A percentile compares a stretch with the other conserved stretches of the same genome.
Conservation (phyloP, 441 rosid genomes). For the Rhodomyrtus psidioides region DNA sequence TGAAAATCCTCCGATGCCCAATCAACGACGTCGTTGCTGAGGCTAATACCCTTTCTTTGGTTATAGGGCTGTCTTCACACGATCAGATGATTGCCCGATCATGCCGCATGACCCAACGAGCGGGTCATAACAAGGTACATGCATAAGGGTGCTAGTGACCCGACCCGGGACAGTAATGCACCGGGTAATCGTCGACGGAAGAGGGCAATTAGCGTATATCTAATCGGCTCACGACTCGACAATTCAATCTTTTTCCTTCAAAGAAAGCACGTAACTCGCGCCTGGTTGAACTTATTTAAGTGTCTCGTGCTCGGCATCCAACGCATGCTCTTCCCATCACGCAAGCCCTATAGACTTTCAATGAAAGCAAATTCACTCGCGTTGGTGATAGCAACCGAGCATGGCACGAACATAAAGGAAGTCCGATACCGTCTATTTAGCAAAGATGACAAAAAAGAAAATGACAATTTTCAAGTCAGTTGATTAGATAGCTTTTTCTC, state of each 20-base stretch:
- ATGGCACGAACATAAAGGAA: neutral
- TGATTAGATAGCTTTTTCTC: neutral
- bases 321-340: neutral
- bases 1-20: neutral
- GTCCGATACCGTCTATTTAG: neutral
- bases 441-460: neutral
- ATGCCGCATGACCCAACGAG: neutral
- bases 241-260: no score
- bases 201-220: no score
- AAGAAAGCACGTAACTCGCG: no score
- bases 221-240: no score
- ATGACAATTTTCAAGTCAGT: neutral
- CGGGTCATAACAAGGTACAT: neutral
- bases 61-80: neutral
- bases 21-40: fast-evolving
- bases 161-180: neutral
- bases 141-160: neutral
- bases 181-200: neutral
- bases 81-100: neutral
- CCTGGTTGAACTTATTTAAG: no score
- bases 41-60: neutral
- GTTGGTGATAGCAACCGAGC: neutral
- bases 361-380: neutral
- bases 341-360: neutral
- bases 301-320: no score